Conservation (phyloP, 352 stramenopile genomes). For the Phytophthora rubi region DNA sequence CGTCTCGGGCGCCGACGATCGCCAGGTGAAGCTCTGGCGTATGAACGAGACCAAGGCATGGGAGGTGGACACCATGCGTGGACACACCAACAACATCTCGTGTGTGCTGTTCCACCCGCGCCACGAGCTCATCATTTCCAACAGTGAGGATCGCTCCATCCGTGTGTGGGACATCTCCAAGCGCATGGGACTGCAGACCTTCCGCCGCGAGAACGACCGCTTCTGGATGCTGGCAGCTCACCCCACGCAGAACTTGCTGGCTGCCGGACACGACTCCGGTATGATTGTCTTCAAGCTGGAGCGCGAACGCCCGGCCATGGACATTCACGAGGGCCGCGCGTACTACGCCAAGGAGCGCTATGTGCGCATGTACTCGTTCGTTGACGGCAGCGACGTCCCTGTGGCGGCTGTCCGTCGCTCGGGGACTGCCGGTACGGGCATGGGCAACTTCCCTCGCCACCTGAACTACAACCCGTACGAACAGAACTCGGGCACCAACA, state of each 20-base stretch:
- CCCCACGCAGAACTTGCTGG: constrained; percentile 97
- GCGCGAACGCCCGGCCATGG: constrained; percentile 96
- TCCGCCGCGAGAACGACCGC: constrained; percentile 98
- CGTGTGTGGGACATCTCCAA: constrained; percentile 99
- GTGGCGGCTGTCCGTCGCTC: constrained; percentile 76
- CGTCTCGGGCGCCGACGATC: constrained; percentile 98
- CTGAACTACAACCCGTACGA: constrained; percentile 98
- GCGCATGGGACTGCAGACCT: constrained; percentile 98
- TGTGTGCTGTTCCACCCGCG: constrained; percentile 99
- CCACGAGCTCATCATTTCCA: constrained; percentile 99
- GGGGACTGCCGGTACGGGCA: constrained; percentile 73
- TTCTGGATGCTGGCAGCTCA: constrained; percentile 99
- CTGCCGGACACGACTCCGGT: constrained; percentile 98
- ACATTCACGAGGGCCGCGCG: constrained; percentile 80
- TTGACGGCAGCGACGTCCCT: constrained; percentile 77
- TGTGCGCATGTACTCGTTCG: constrained; percentile 97
- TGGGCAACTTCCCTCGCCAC: constrained; percentile 94
- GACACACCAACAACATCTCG: constrained; percentile 99
- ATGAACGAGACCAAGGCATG: constrained; percentile 99
- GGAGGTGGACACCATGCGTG: constrained; percentile 99
- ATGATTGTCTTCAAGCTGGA: constrained; percentile 99
- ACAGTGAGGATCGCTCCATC: constrained; percentile 99
- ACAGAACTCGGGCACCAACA: constrained; percentile 80
- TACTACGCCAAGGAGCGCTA: constrained; percentile 99
- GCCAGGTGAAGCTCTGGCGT: constrained; percentile 99